Evolutionary conservation across 2,329 filamentous ascomycete genomes (phyloP), one percentile per base, ranked within the genome.

Genomic region (Bisporella sp.): DNA sequence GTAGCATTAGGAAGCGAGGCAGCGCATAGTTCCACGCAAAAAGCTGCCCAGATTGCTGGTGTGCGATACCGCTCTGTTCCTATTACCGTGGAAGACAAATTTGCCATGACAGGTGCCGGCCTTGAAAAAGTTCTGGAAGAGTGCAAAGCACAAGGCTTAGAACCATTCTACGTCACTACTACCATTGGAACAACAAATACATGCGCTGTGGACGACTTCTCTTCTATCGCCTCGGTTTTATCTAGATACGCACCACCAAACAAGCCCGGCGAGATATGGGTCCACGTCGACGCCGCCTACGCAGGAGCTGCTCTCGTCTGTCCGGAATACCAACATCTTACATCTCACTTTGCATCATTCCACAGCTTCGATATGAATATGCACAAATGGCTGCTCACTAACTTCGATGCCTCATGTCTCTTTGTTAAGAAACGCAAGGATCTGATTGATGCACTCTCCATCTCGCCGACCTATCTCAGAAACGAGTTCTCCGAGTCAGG

Each of bases 361-460:
- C 87, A 96, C 72, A 90, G 85, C 57, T 96, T 95, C 77, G 85
- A 96, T 69, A 82, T 92, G 73, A 97, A 96, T 73, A 87, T 96
- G 79, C 91, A 96, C 76, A 97, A 97, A 73, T 96, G 92, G 92
- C 76, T 96, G 45, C 81, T 96, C 13, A 90, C 89, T 51, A 96
- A 95, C 69, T 96, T 96, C 62, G 92, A 97, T 67, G 79, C 75
- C 61, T 89, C 86, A 49, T 86, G 86, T 57, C 77, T 96, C 43
- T 97, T 82, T 70, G 82, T 96, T 45, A 83, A 84, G 55, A 77
- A 84, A 61, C 80, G 91, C 12, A 72, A 74, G 49, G 83, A 90
- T 69, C 78, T 97, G n/a, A 89, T 86, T 41, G 77, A 84, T 54
- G 87, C 90, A 0, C 77, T 96, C 41, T 84, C 81, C 63, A 85